Conservation (phyloP, 129 eudicot species). For the Flaveria robusta region DNA sequence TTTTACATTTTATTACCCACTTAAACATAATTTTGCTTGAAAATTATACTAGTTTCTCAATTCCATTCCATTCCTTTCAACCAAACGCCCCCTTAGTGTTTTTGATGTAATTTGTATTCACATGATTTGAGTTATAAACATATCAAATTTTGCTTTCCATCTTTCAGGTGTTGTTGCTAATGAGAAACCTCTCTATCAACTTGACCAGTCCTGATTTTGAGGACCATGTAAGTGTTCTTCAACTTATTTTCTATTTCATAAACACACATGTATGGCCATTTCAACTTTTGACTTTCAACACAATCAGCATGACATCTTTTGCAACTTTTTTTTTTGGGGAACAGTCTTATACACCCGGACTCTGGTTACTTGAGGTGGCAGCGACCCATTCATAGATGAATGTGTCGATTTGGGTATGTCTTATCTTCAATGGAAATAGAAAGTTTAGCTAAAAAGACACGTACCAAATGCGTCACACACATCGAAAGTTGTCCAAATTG, state of each 20-base stretch:
- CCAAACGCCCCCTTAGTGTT: too few relatives aligned
- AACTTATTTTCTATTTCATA: not conserved
- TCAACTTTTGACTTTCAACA: not conserved
- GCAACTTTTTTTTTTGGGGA: not conserved
- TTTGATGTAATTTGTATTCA: not conserved
- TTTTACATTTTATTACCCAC: too few relatives aligned
- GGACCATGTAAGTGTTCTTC: slow-evolving; percentile 70
- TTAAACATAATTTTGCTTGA: too few relatives aligned
- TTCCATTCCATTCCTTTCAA: too few relatives aligned
- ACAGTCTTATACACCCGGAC: not conserved
- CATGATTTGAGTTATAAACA: not conserved
- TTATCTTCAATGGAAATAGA: not conserved
- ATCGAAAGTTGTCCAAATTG: not conserved
- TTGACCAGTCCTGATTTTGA: slow-evolving; percentile 93
- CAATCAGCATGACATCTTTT: not conserved
- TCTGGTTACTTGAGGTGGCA: not conserved
- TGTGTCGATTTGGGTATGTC: not conserved
- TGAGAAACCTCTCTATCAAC: slow-evolving; percentile 95
- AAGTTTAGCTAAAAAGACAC: slow-evolving; percentile 8
- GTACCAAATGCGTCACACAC: not conserved
- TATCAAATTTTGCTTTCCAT: slow-evolving; percentile 5
- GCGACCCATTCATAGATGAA: not conserved
- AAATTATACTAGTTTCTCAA: too few relatives aligned
- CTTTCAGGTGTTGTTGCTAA: slow-evolving; percentile 80
- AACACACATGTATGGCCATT: not conserved